Evolutionary conservation across 345 rosid species (phyloP).

Genomic region (Citrus sinensis): DVS_A1.0 CM039161.1:7681001-7681500

Average conservation of each 20-base stretch:
- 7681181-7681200: conserved; percentile 65
- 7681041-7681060: conserved; percentile 75
- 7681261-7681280: neutral
- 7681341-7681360: neutral
- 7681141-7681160: conserved; percentile 78
- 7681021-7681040: conserved; percentile 79
- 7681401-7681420: neutral
- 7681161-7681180: conserved; percentile 87
- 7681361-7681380: neutral
- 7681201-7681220: conserved; percentile 52
- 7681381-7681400: neutral
- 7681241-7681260: neutral
- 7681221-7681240: neutral
- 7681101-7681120: conserved; percentile 81
- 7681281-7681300: neutral
- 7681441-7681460: neutral
- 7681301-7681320: neutral
- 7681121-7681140: conserved; percentile 58
- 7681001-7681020: conserved; percentile 74
- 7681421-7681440: neutral
- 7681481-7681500: neutral
- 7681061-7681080: conserved; percentile 54
- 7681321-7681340: neutral
- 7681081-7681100: conserved; percentile 57
- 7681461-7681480: neutral